A percentile compares a stretch with the other conserved stretches of the same genome.
Conservation (phyloP, 148 eudicot species). For the Fagopyrum tataricum region DNA sequence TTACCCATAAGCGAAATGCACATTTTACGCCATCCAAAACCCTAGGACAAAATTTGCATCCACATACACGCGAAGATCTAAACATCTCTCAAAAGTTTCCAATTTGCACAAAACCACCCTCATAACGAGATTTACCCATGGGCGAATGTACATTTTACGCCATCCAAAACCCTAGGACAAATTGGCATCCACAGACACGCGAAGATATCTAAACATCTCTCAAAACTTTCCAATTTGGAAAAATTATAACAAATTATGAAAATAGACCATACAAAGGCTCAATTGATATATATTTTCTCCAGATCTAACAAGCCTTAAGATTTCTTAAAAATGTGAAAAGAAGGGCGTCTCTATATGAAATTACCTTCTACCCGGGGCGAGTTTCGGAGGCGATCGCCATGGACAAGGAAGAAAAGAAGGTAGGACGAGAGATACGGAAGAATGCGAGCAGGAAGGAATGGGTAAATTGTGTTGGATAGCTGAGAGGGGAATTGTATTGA, state of each 20-base stretch:
- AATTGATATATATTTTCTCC: background rate
- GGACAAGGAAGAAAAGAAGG: background rate
- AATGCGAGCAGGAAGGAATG: slow-evolving; percentile 4
- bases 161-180: no score
- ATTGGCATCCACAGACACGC: no score
- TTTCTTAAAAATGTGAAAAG: background rate
- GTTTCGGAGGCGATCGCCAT: slow-evolving; percentile 51
- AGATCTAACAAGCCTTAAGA: background rate
- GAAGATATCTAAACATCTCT: background rate
- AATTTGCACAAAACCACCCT: no score
- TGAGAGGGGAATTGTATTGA: slow-evolving; percentile 16
- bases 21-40: no score
- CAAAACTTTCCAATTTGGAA: background rate
- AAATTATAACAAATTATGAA: background rate
- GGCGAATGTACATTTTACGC: background rate
- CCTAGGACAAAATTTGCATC: no score
- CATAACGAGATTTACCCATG: no score
- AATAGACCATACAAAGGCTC: background rate
- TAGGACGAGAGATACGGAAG: slow-evolving; percentile 9
- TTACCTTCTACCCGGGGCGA: slow-evolving; percentile 39
- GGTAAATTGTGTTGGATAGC: background rate
- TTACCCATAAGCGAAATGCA: no score
- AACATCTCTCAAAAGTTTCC: no score
- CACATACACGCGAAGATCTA: no score
- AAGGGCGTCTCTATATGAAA: no score